Conservation (phyloP, 495 filamentous ascomycete species). For the Penicillium paxilli region DNA sequence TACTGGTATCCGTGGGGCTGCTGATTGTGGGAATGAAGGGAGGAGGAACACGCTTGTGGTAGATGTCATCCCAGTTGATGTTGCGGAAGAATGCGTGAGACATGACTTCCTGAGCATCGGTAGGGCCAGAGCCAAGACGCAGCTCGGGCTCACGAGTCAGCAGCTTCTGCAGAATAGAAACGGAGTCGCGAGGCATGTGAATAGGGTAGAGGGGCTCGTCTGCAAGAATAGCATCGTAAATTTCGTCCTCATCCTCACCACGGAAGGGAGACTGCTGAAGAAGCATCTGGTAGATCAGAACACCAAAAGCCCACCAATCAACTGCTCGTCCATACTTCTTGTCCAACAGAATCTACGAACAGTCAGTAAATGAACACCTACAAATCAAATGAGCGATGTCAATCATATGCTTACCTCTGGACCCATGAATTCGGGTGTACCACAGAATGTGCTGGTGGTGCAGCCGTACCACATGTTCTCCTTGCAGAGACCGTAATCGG, state of each 20-base stretch:
- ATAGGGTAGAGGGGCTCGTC: slow-evolving; percentile 98
- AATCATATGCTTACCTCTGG: slow-evolving; percentile 94
- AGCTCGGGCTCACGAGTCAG: slow-evolving; percentile 92
- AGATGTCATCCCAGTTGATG: slow-evolving; percentile 98
- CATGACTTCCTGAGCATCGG: slow-evolving; percentile 99
- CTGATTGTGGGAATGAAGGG: slow-evolving; percentile 89
- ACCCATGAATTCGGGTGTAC: slow-evolving; percentile 99
- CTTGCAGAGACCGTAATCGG: slow-evolving; percentile 97
- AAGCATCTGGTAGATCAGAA: slow-evolving; percentile 99
- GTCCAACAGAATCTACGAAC: slow-evolving; percentile 82
- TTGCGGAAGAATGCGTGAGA: slow-evolving; percentile 97
- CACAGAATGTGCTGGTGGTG: slow-evolving; percentile 97
- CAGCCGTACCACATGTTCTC: slow-evolving; percentile 99
- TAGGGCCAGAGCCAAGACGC: slow-evolving; percentile 89
- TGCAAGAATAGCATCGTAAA: slow-evolving; percentile 98
- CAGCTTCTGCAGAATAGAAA: slow-evolving; percentile 97
- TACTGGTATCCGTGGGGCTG: slow-evolving; percentile 94
- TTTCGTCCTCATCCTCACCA: slow-evolving; percentile 98
- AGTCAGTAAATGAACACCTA: not conserved
- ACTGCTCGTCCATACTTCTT: slow-evolving; percentile 99
- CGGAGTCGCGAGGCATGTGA: slow-evolving; percentile 97
- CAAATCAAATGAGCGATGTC: no score
- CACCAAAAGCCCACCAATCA: slow-evolving; percentile 99
- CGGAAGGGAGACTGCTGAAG: slow-evolving; percentile 98
- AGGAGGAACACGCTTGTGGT: slow-evolving; percentile 85